Evolutionary conservation across 768 basidiomycete species (phyloP).

Genomic region (Termitomyces sp.): DNA sequence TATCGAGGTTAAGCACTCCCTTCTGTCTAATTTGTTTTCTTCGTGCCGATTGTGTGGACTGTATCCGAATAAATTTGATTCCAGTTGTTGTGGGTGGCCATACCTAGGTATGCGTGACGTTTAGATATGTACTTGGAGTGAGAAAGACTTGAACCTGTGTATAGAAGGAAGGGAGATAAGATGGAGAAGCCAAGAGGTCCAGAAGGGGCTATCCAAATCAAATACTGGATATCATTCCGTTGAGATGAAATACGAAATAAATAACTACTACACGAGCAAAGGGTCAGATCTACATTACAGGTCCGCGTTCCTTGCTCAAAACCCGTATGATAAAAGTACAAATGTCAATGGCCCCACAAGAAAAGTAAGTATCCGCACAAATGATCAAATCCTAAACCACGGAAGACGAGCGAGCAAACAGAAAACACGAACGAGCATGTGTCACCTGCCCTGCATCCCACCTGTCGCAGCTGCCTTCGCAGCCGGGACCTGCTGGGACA

Average conservation of each 20-base stretch:
- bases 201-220: too few species aligned
- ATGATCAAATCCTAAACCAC: neutral
- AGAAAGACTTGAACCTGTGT: too few species aligned
- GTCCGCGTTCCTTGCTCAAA: neutral
- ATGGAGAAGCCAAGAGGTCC: too few species aligned
- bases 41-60: too few species aligned
- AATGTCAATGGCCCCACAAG: neutral
- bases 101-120: too few species aligned
- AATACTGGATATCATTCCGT: neutral
- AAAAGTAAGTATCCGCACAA: neutral
- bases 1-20: too few species aligned
- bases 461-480: conserved; percentile 7
- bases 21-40: too few species aligned
- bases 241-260: neutral
- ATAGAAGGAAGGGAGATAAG: too few species aligned
- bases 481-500: conserved; percentile 5
- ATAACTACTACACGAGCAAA: conserved; percentile 4
- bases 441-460: conserved; percentile 11
- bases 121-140: too few species aligned
- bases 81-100: too few species aligned
- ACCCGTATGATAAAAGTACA: conserved; percentile 1
- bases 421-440: neutral
- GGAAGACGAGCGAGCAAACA: neutral
- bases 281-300: neutral
- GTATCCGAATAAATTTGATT: too few species aligned